Conservation (phyloP, 257 asterid species). For the Ehretia macrophylla region DNA sequence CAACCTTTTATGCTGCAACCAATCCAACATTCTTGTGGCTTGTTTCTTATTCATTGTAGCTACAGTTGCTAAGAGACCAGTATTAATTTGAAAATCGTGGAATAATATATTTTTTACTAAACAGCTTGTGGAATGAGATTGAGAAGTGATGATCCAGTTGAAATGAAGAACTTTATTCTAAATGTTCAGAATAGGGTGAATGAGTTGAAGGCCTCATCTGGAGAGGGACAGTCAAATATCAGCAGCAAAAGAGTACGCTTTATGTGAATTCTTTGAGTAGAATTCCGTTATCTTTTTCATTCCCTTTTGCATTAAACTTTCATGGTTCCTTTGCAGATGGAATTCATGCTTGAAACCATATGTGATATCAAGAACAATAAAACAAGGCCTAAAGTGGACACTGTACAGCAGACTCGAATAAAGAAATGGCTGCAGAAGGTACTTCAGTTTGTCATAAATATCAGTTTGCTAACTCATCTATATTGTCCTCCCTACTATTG, state of each 20-base stretch:
- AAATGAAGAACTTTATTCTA: conserved; percentile 75
- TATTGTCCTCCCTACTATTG: background rate
- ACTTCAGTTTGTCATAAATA: conserved; percentile 4
- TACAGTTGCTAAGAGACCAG: background rate
- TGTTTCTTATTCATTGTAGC: too few relatives aligned
- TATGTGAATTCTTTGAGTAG: conserved; percentile 6
- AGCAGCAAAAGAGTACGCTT: conserved; percentile 65
- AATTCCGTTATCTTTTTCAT: conserved; percentile 12
- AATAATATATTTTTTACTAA: conserved; percentile 1
- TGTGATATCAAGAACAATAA: conserved; percentile 93
- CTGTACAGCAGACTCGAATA: conserved; percentile 64
- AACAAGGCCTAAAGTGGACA: conserved; percentile 59
- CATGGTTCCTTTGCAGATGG: conserved; percentile 58
- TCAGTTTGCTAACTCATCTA: background rate
- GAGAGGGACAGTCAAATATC: conserved; percentile 43
- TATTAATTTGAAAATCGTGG: background rate
- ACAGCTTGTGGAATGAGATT: conserved; percentile 97
- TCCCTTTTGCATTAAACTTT: conserved; percentile 14
- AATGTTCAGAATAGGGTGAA: conserved; percentile 74
- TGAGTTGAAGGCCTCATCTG: conserved; percentile 72
- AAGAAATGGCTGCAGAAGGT: conserved; percentile 96
- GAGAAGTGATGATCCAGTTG: conserved; percentile 90
- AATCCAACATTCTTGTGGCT: too few relatives aligned
- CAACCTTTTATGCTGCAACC: too few relatives aligned
- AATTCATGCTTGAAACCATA: conserved; percentile 85